phyloP scores from a whole-genome alignment of 2,329 filamentous ascomycete species.

The Dactylella cylindrospora region DNA sequence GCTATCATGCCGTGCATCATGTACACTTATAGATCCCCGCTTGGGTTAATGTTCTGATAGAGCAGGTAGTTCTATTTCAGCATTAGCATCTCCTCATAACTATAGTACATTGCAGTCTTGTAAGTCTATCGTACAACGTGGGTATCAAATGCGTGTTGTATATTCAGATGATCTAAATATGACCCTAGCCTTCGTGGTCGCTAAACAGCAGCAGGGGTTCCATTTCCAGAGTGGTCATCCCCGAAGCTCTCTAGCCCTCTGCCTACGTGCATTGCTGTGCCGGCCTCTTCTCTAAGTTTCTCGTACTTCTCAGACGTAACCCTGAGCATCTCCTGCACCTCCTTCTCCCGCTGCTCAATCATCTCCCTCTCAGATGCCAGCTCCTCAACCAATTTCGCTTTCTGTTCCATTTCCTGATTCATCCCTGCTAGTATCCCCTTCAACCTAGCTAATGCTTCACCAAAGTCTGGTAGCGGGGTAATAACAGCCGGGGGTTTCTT shows the following conservation, averaged over 20 bases:
- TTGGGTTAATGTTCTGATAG: neutral
- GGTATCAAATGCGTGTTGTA: no score
- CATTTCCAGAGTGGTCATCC: constrained; percentile 11
- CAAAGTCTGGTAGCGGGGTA: constrained; percentile 22
- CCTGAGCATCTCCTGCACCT: constrained; percentile 26
- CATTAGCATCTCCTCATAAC: neutral
- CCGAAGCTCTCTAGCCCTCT: constrained; percentile 40
- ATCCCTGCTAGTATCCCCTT: constrained; percentile 22
- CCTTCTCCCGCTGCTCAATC: constrained; percentile 33
- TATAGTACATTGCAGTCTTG: constrained; percentile 5
- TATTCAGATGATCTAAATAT: no score
- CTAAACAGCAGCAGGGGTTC: constrained; percentile 28
- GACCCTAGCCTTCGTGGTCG: no score
- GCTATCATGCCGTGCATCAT: no score
- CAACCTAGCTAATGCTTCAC: constrained; percentile 20
- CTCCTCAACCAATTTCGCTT: constrained; percentile 26
- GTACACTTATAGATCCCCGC: no score
- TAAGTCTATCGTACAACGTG: constrained; percentile 19
- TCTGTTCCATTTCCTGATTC: constrained; percentile 15
- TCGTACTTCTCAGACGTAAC: constrained; percentile 37
- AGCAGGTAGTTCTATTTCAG: neutral
- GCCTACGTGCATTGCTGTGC: constrained; percentile 29
- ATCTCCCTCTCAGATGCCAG: constrained; percentile 25
- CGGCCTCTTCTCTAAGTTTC: constrained; percentile 23
- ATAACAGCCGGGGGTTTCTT: constrained; percentile 33